Evolutionary conservation across 1,139 yeast species (phyloP).

Genomic region (Waltiozyma sp.): DNA sequence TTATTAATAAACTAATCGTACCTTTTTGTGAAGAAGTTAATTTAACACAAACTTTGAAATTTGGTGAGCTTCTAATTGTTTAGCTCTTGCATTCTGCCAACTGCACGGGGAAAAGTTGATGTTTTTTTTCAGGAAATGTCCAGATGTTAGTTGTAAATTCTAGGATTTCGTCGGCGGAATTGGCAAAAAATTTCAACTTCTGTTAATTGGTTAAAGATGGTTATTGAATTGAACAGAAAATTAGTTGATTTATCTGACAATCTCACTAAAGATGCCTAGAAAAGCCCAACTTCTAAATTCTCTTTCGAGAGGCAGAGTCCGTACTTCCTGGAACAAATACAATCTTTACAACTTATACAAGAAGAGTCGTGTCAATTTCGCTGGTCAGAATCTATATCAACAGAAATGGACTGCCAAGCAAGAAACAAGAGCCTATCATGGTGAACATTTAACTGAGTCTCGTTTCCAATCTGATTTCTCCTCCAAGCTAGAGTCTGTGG

Average conservation of each 20-base stretch:
- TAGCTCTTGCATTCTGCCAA: too few relatives aligned
- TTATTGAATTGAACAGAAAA: background rate
- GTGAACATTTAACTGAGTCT: conserved; percentile 81
- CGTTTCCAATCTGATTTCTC: conserved; percentile 67
- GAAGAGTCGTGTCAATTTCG: conserved; percentile 42
- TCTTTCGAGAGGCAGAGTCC: conserved; percentile 60
- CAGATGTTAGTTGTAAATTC: conserved; percentile 2
- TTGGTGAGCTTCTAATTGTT: too few relatives aligned
- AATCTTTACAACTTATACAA: conserved; percentile 81
- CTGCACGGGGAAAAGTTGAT: too few relatives aligned
- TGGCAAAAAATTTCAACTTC: conserved; percentile 1
- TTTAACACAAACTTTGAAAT: too few relatives aligned
- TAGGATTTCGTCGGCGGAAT: background rate
- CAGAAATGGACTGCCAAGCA: conserved; percentile 89
- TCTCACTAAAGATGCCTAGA: conserved; percentile 44
- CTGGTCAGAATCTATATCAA: conserved; percentile 61
- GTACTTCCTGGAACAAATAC: conserved; percentile 88
- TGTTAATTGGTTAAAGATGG: background rate
- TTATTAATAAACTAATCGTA: too few relatives aligned
- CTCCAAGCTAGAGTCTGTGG: conserved; percentile 73
- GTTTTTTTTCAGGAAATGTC: background rate
- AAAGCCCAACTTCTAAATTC: conserved; percentile 48
- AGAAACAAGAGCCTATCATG: conserved; percentile 92
- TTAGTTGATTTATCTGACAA: background rate
- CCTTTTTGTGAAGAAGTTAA: too few relatives aligned